These are phyloP conservation scores for Metarhizium sp. DNA, from an alignment of 2,329 filamentous ascomycete species.

Conservation along the genomic window DNA sequence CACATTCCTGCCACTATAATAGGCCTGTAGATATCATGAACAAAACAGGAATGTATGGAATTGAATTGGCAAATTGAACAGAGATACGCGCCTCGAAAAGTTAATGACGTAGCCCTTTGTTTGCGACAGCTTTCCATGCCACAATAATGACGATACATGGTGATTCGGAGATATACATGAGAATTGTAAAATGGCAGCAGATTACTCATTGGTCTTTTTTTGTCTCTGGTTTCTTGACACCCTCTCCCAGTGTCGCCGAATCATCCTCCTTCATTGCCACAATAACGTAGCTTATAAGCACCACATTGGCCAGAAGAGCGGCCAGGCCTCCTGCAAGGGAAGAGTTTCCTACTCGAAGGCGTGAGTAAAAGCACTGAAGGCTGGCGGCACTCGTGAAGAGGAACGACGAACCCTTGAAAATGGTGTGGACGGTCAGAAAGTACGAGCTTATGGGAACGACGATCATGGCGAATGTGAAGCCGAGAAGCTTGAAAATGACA, in stretches of 20 bases:
- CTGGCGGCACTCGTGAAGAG: background rate
- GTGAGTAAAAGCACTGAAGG: background rate
- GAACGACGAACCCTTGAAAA: conserved; percentile 61
- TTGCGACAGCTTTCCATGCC: background rate
- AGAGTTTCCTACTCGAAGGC: conserved; percentile 60
- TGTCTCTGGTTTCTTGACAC: conserved; percentile 31
- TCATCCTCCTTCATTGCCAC: conserved; percentile 86
- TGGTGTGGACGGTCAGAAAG: conserved; percentile 64
- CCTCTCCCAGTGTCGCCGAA: conserved; percentile 29
- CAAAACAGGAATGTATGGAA: conserved; percentile 2
- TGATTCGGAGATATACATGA: background rate
- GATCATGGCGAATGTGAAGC: conserved; percentile 88
- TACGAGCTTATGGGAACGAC: conserved; percentile 80
- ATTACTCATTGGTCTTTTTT: conserved; percentile 39
- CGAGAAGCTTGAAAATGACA: conserved; percentile 83
- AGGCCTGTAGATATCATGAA: conserved; percentile 10
- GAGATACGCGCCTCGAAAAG: background rate
- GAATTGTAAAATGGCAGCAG: background rate
- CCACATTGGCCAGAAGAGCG: conserved; percentile 83
- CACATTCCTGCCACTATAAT: background rate
- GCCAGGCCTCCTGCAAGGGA: conserved; percentile 80
- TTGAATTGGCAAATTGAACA: background rate
- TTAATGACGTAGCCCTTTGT: background rate
- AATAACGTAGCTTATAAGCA: conserved; percentile 81
- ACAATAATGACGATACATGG: background rate